Conservation (phyloP, 2,329 filamentous ascomycete genomes). For the Colletotrichum siamense region DNA sequence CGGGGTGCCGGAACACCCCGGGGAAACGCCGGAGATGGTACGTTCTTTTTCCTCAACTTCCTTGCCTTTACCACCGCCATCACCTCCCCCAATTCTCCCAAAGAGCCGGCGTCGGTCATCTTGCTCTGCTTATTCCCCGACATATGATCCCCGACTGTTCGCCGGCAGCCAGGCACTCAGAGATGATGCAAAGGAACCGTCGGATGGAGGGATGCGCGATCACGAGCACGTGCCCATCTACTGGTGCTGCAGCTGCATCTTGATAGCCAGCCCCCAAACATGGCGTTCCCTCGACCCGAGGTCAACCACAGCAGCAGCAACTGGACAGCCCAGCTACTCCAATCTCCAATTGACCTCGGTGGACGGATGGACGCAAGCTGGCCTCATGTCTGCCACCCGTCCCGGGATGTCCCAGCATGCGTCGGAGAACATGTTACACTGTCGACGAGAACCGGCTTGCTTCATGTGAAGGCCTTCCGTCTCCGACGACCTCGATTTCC, state of each 20-base stretch:
- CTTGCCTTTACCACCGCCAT: neutral
- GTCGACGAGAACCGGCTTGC: neutral
- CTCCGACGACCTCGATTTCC: neutral
- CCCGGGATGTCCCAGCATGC: neutral
- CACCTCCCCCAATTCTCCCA: neutral
- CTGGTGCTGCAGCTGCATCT: neutral
- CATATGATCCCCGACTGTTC: neutral
- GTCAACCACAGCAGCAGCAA: neutral
- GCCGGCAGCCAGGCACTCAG: neutral
- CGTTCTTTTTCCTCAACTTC: neutral
- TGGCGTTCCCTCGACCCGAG: neutral
- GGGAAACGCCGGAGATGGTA: slow-evolving; percentile 17
- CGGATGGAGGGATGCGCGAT: neutral
- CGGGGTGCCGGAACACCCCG: slow-evolving; percentile 10
- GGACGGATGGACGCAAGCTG: neutral
- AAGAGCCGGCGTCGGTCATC: neutral
- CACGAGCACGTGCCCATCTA: neutral
- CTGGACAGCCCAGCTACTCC: neutral
- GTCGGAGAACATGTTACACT: slow-evolving; percentile 1
- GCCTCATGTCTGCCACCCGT: neutral
- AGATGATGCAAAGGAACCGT: neutral
- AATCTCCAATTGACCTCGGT: neutral
- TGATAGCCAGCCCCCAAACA: neutral
- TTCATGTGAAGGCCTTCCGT: neutral
- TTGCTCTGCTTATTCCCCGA: neutral